Evolutionary conservation across 805 yeast genomes (phyloP).

Genomic region (Schwanniomyces pseudopolymorphus): DNA sequence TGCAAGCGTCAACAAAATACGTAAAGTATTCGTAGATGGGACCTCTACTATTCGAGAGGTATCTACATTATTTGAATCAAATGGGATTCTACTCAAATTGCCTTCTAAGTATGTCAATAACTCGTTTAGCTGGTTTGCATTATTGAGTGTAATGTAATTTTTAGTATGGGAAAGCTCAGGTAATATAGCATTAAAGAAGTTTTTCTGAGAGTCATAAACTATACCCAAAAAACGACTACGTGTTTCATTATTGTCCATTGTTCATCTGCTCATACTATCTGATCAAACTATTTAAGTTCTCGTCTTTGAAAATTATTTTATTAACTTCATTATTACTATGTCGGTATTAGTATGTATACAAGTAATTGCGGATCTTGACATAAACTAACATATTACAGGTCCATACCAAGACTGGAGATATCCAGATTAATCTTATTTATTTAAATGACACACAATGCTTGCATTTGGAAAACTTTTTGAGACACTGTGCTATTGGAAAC

Average conservation of each 20-base stretch:
- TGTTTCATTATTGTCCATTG: not conserved
- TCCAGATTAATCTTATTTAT: constrained; percentile 14
- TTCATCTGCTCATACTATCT: not conserved
- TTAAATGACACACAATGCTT: constrained; percentile 6
- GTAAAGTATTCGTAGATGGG: constrained; percentile 27
- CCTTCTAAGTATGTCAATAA: constrained; percentile 26
- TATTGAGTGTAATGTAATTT: constrained; percentile 21
- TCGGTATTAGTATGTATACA: constrained; percentile 7
- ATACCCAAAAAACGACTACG: not conserved
- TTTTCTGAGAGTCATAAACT: not conserved
- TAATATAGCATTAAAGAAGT: constrained; percentile 19
- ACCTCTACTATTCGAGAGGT: constrained; percentile 7
- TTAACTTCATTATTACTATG: not conserved
- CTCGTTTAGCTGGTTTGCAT: constrained; percentile 26
- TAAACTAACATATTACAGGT: constrained; percentile 9
- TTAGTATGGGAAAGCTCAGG: constrained; percentile 14
- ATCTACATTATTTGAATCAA: not conserved
- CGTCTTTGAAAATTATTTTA: not conserved
- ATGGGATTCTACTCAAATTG: constrained; percentile 2
- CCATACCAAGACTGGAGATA: constrained; percentile 14
- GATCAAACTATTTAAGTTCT: not conserved
- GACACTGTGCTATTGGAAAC: constrained; percentile 22
- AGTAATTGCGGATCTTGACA: not conserved
- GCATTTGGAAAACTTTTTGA: constrained; percentile 18
- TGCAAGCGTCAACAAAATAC: constrained; percentile 32